Base-by-base conservation (phyloP, 1,284 basidiomycete species). In the Microstroma glucosiphilum region DNA sequence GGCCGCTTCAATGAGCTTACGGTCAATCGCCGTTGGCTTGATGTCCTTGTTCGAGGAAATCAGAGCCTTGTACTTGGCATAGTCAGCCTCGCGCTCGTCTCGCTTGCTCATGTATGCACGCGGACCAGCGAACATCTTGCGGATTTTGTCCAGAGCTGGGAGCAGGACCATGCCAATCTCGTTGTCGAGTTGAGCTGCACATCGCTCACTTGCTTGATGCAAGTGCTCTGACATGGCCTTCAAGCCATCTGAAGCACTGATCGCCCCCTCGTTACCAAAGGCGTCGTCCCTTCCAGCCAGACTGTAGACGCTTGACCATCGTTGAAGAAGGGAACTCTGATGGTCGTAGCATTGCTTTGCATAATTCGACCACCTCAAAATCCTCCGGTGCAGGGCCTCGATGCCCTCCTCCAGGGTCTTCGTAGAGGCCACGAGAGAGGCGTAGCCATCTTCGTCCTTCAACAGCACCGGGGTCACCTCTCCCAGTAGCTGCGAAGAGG, bases 61-160 rank as follows among this genome's bases (percentile, higher is more conserved):
- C 46, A 70, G 66, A 41, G 62, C 58, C 26, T 72, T 64, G 65
- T 76, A 79, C 15, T 75, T 73, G 1, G 69, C 64, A 58, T 78
- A 80, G 59, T 79, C 78, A 13, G 66, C 70, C 59, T 78, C 73
- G 46, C 78, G 75, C 48, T 76, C 77, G 61, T 78, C 73, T 13
- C 79, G 73, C 61, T 79, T 79, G 23, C 71, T 61, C 60, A 80
- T 75, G 46, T 80, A 76, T 19, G 72, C 67, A 11, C 69, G 66
- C 9, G 72, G 74, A 19, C 68, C 62, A 37, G 62, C 57, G 61
- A 75, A 67, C 37, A 78, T 67, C 30, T 56, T 59, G 58, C 49
- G 69, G 62, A 69, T 80, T 76, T 48, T 80, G 75, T 61, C 79
- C 66, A 66, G 41, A 15, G 68, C 74, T 8, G 75, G 70, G 1